These are phyloP conservation scores for Pyrenopolyporus hunteri DNA, from an alignment of 495 filamentous ascomycete species.

Conservation along the genomic window DNA sequence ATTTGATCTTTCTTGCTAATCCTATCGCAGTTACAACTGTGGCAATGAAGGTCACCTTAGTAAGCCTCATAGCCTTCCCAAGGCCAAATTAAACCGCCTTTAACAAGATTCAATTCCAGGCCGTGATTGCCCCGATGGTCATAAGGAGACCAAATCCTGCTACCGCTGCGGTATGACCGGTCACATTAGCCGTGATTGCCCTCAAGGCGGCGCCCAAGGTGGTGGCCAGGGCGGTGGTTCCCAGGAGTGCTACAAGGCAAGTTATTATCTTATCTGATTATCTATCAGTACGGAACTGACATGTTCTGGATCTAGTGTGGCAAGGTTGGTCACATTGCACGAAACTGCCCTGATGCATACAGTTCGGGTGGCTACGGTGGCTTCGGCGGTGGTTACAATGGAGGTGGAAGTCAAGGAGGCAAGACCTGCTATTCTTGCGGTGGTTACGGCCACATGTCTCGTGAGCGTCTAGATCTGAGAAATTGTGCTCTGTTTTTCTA, in stretches of 20 bases:
- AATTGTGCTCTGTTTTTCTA: conserved; percentile 10
- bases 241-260: conserved; percentile 88
- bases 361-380: conserved; percentile 50
- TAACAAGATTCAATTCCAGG: conserved; percentile 51
- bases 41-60: conserved; percentile 85
- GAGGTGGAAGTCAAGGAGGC: conserved; percentile 57
- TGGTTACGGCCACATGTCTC: conserved; percentile 94
- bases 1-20: conserved; percentile 5
- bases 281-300: conserved; percentile 10
- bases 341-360: conserved; percentile 82
- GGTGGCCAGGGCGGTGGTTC: conserved; percentile 49
- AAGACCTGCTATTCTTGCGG: conserved; percentile 98
- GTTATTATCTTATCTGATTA: neutral
- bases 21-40: conserved; percentile 53
- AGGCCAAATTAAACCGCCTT: neutral
- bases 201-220: conserved; percentile 55
- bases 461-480: conserved; percentile 52
- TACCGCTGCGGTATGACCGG: conserved; percentile 89
- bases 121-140: conserved; percentile 88
- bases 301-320: conserved; percentile 64
- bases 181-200: conserved; percentile 94
- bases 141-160: conserved; percentile 90
- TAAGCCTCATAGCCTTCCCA: conserved; percentile 50
- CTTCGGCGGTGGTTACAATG: conserved; percentile 54
- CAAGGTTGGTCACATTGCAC: conserved; percentile 94